phyloP scores from a whole-genome alignment of 164 flowering plant species.

The Dillenia suffruticosa region DNA sequence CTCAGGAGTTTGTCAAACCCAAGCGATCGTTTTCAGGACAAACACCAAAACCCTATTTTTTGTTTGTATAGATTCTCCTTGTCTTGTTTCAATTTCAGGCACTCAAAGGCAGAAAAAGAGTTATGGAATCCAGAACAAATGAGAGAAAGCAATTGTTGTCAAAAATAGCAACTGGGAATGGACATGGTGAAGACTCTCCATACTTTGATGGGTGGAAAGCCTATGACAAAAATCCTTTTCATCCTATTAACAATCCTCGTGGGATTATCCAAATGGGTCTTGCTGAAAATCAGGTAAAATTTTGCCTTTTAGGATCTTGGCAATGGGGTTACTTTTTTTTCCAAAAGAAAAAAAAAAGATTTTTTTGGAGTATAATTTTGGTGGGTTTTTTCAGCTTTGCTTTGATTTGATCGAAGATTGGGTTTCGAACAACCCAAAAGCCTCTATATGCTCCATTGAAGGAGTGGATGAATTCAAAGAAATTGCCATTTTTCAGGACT shows the following conservation, averaged over 20 bases:
- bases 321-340: too few relatives aligned
- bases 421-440: constrained; percentile 61
- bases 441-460: constrained; percentile 65
- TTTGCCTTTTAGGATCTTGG: neutral
- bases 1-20: too few relatives aligned
- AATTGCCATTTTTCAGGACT: constrained; percentile 72
- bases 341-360: too few relatives aligned
- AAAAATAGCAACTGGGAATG: constrained; percentile 44
- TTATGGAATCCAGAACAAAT: too few relatives aligned
- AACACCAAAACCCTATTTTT: too few relatives aligned
- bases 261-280: constrained; percentile 79
- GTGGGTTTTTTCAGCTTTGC: constrained; percentile 48
- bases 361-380: too few relatives aligned
- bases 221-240: constrained; percentile 50
- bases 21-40: too few relatives aligned
- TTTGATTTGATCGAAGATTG: constrained; percentile 67
- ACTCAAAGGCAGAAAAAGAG: too few relatives aligned
- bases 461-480: constrained; percentile 59
- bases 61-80: too few relatives aligned
- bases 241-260: constrained; percentile 32
- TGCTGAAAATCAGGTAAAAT: constrained; percentile 57
- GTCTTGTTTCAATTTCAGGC: too few relatives aligned
- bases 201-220: constrained; percentile 81
- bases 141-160: constrained; percentile 25
- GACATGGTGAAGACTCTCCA: constrained; percentile 59